Evolutionary conservation across 352 stramenopile genomes (phyloP), one percentile per base, ranked within the genome.

Genomic region (Pythium sp.): DNA sequence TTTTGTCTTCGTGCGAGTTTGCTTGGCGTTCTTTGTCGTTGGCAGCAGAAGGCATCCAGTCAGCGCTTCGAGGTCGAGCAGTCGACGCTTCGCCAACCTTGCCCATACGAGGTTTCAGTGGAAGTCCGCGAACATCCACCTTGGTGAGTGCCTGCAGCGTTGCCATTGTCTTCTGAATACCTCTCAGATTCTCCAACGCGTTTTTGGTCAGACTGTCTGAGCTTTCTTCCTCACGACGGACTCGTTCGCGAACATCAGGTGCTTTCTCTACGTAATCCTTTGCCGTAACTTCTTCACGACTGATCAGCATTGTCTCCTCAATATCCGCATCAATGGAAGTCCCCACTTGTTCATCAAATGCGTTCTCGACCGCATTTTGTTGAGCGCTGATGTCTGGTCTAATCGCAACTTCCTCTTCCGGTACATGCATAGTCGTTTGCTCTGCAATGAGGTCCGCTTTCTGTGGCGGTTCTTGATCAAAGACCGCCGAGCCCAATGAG

Each of bases 231-330:
- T 68, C 62, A 22, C 51, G 62, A 24, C 34, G 8, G 11, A 43
- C 54, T 61, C 38, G 62, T n/a, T 56, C 62, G 2, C 20, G 11
- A 20, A 22, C 8, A 36, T 26, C 62, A 5, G 6, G 24, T 1
- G 30, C 58, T n/a, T 55, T 43, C 15, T 55, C 26, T 8, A 46
- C 36, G 28, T 55, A 55, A 41, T 68, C 64, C 6, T 26, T 43
- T 6, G 32, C 12, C 15, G 51, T n/a, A 12, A 15, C 41, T 22
- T 70, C 20, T 22, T 70, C 20, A 1, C 26, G 65, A 24, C 12
- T 58, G 47, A 70, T 66, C 22, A 67, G 26, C 65, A 70, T 70
- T 49, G 65, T 70, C 34, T 70, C 65, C 6, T 70, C 65, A 36
- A 70, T 65, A 32, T 67, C 65, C 11, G 5, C 32, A 26, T 70